Conservation (phyloP, 2,329 filamentous ascomycete genomes). For the Talaromyces verruculosus region DNA sequence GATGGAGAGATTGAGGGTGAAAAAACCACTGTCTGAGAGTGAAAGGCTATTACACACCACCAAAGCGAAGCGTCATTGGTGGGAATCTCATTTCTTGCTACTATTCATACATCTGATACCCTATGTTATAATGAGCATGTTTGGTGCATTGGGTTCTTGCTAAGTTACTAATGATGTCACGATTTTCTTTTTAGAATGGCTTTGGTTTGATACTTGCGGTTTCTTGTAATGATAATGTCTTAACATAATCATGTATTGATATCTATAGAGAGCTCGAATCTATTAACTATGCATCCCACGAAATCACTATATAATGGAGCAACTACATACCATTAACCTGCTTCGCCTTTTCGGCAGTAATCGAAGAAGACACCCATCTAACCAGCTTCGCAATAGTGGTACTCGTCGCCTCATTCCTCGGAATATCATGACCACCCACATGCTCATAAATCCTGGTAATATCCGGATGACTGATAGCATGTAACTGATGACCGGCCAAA, state of each 20-base stretch:
- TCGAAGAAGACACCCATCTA: constrained; percentile 20
- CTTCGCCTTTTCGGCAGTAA: constrained; percentile 3
- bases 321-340: constrained; percentile 2
- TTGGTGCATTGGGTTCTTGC: not conserved
- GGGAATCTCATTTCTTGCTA: not conserved
- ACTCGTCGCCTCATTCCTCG: constrained; percentile 34
- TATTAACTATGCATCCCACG: not conserved
- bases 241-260: constrained; percentile 3
- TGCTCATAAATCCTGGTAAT: constrained; percentile 40
- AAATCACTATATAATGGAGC: too few relatives aligned
- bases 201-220: not conserved
- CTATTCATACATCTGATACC: constrained; percentile 12
- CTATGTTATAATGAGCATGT: not conserved
- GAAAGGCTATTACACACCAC: not conserved
- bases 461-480: constrained; percentile 34
- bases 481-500: constrained; percentile 39
- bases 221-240: not conserved
- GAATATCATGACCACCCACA: constrained; percentile 47
- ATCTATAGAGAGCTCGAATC: constrained; percentile 1
- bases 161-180: not conserved
- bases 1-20: not conserved
- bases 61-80: not conserved
- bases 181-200: not conserved
- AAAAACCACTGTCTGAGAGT: not conserved
- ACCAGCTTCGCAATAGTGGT: constrained; percentile 20